Evolutionary conservation across 176 grass and related monocot species (phyloP).

Genomic region (Secale cereale): DNA sequence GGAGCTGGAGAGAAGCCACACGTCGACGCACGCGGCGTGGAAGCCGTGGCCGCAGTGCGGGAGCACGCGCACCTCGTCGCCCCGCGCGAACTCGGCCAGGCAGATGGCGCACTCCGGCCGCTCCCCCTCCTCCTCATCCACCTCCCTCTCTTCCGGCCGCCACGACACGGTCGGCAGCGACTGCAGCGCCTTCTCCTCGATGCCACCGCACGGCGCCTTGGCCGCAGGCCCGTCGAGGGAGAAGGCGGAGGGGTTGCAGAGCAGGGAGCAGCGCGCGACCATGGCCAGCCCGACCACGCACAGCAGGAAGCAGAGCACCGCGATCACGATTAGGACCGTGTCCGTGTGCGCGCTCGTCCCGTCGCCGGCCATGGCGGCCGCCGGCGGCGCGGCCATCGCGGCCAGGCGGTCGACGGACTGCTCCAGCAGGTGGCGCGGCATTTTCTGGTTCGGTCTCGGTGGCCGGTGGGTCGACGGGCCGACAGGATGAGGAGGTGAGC

Average conservation of each 20-base stretch:
- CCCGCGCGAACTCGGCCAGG: constrained; percentile 61
- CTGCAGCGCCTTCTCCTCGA: constrained; percentile 50
- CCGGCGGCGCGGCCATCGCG: not conserved
- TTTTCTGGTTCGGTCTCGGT: not conserved
- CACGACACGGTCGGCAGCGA: constrained; percentile 57
- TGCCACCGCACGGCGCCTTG: constrained; percentile 27
- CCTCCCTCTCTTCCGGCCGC: not conserved
- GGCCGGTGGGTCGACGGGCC: too few species aligned
- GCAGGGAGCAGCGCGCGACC: constrained; percentile 51
- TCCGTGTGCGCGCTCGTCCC: constrained; percentile 41
- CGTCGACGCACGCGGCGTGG: constrained; percentile 78
- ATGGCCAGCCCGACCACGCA: constrained; percentile 72
- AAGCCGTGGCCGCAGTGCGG: constrained; percentile 80
- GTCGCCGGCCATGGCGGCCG: not conserved
- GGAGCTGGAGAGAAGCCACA: constrained; percentile 69
- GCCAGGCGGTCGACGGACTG: constrained; percentile 19
- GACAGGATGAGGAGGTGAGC: not conserved
- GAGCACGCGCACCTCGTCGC: constrained; percentile 71
- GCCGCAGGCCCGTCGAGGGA: constrained; percentile 1
- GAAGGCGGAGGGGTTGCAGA: constrained; percentile 45
- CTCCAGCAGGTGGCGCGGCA: constrained; percentile 18
- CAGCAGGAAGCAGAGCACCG: constrained; percentile 63
- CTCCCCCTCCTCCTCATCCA: not conserved
- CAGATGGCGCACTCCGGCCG: constrained; percentile 82
- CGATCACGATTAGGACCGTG: constrained; percentile 59